Base-by-base conservation (phyloP, 1,284 basidiomycete species). In the Fomitopsis pinicola region DNA sequence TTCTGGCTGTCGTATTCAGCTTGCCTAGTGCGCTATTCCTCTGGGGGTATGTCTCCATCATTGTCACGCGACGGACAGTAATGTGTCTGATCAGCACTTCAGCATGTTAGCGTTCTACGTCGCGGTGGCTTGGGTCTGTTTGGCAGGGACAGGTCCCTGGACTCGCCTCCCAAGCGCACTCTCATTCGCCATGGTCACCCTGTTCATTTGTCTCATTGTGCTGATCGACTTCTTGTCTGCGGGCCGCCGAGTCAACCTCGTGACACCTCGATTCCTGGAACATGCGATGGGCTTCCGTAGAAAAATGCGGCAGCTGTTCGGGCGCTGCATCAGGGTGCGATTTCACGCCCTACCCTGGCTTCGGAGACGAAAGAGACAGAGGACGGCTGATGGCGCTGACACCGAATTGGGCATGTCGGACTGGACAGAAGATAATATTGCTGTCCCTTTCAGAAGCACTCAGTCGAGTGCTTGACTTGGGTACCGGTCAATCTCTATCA, bases 1-100 rank as follows among this genome's bases (percentile, higher is more conserved):
- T 55, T 6, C 61, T 73, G n/a, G 68, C 69, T 9, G 59, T 72
- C 22, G 59, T 66, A 14, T 68, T 70, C 55, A 70, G 69, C 40
- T 64, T 73, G 15, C 72, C 72, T 6, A 63, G 57, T 6, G 69
- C 66, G 1, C 60, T 71, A 40, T 72, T 73, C 59, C 59, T 71
- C 10, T 72, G 71, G 69, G 66, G 67, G 72, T 73, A 56, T 42
- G 70, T 57, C 22, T 38, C 19, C 2, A 40, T 42, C 6, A 46
- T 36, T 4, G 12, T 33, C 14, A 17, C 6, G 8, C 6, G 8
- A 45, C 8, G 9, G 8, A 42, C 26, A 4, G 1, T 9, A 12
- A 26, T 10, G 38, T 8, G n/a, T 17, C 40, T 35, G 38, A 36
- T 7, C 9, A 9, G 12, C 36, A 12, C 4, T 14, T 7, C 42